These are phyloP conservation scores for Parmales sp. DNA, from an alignment of 108 stramenopile genomes.

Conservation along the genomic window DNA sequence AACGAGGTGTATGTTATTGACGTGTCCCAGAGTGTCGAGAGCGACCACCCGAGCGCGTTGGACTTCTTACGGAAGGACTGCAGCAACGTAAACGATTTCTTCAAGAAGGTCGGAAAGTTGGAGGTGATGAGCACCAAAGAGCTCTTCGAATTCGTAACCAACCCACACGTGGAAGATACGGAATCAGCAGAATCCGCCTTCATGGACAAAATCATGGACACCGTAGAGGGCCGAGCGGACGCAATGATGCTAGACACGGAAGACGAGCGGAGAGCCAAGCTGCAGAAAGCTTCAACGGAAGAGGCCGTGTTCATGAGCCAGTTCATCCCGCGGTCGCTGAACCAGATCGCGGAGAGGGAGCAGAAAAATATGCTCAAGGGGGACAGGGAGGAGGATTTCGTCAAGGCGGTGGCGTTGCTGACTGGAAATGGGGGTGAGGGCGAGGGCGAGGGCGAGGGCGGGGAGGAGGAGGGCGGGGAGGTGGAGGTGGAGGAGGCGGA, in stretches of 20 bases:
- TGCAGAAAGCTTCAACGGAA: constrained; percentile 62
- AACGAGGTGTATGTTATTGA: constrained; percentile 86
- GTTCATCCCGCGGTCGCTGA: constrained; percentile 72
- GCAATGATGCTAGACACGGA: constrained; percentile 29
- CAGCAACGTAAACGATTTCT: constrained; percentile 91
- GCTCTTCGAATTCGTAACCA: constrained; percentile 74
- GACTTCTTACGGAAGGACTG: constrained; percentile 94
- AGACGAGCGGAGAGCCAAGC: constrained; percentile 39
- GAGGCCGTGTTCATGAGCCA: constrained; percentile 87
- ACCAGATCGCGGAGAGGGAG: constrained; percentile 76
- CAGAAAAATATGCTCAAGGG: constrained; percentile 65
- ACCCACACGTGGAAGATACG: constrained; percentile 31
- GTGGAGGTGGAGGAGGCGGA: neutral
- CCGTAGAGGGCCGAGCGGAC: constrained; percentile 30
- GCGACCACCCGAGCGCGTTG: constrained; percentile 86
- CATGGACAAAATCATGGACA: constrained; percentile 51
- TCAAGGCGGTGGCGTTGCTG: constrained; percentile 69
- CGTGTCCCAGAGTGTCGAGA: constrained; percentile 92
- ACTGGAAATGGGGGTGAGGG: constrained; percentile 53
- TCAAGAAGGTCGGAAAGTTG: constrained; percentile 65
- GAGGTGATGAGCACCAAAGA: constrained; percentile 75
- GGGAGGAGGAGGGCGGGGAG: constrained; percentile 9
- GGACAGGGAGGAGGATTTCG: constrained; percentile 77
- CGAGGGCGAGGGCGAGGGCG: constrained; percentile 13
- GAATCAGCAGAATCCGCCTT: constrained; percentile 44